Conservation (phyloP, 2,329 filamentous ascomycete genomes). For the Botryotinia convoluta region DNA sequence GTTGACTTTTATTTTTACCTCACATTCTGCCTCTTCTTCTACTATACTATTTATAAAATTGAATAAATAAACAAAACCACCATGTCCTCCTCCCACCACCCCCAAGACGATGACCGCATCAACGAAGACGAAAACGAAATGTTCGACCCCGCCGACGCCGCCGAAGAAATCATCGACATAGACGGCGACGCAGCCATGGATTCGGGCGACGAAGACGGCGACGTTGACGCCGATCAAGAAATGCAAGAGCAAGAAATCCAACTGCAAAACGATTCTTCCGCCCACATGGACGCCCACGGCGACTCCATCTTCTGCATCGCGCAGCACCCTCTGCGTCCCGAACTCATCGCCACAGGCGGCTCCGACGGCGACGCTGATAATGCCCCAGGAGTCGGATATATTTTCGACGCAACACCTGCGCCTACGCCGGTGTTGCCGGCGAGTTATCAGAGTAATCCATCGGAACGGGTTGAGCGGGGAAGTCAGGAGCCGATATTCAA, state of each 20-base stretch:
- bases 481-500: slow-evolving; percentile 65
- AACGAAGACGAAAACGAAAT: slow-evolving; percentile 60
- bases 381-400: slow-evolving; percentile 69
- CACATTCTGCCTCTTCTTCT: not conserved
- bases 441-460: slow-evolving; percentile 68
- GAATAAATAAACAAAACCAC: not conserved
- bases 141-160: slow-evolving; percentile 73
- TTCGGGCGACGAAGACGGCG: slow-evolving; percentile 56
- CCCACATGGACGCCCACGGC: slow-evolving; percentile 86
- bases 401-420: slow-evolving; percentile 72
- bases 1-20: not conserved
- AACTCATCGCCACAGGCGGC: slow-evolving; percentile 84
- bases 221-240: slow-evolving; percentile 53
- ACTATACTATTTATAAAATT: not conserved
- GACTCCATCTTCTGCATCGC: slow-evolving; percentile 95
- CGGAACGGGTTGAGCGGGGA: slow-evolving; percentile 55
- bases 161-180: slow-evolving; percentile 64
- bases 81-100: slow-evolving; percentile 32
- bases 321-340: slow-evolving; percentile 77
- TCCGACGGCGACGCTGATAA: slow-evolving; percentile 64
- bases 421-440: slow-evolving; percentile 68
- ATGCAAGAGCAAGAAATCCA: slow-evolving; percentile 66
- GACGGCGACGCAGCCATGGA: slow-evolving; percentile 80
- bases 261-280: slow-evolving; percentile 87
- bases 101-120: slow-evolving; percentile 27